Evolutionary conservation across 192 early-diverging fungal genomes (phyloP).

Genomic region (Pecoramyces ruminantium): DNA sequence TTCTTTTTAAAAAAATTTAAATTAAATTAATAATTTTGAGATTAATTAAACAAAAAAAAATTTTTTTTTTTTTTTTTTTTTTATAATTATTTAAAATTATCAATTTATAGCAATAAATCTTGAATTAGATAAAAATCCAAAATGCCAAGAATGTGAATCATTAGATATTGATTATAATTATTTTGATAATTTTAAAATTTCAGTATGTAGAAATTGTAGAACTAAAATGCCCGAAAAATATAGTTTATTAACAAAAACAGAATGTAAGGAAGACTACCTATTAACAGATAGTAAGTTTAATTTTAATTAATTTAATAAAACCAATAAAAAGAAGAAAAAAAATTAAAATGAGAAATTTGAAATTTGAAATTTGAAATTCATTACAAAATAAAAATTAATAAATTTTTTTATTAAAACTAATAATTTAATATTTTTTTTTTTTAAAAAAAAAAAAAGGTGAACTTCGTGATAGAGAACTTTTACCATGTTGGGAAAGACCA

Average conservation of each 20-base stretch:
- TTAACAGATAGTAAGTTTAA: constrained; percentile 69
- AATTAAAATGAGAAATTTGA: background rate
- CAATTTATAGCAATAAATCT: constrained; percentile 19
- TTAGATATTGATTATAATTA: constrained; percentile 66
- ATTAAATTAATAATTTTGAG: no score
- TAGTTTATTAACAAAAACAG: constrained; percentile 88
- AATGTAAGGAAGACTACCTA: constrained; percentile 84
- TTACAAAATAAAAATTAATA: no score
- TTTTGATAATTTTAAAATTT: constrained; percentile 48
- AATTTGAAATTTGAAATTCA: no score
- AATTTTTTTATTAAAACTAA: no score
- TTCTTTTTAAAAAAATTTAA: no score
- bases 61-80: no score
- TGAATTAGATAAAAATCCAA: constrained; percentile 33
- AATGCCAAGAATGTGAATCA: constrained; percentile 68
- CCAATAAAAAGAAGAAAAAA: background rate
- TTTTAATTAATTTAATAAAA: background rate
- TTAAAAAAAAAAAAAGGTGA: constrained; percentile 28
- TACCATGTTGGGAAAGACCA: constrained; percentile 72
- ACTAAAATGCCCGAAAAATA: constrained; percentile 68
- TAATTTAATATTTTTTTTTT: background rate
- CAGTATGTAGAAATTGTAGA: constrained; percentile 62
- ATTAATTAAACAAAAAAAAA: no score
- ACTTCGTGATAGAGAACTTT: constrained; percentile 53
- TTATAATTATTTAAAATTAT: no score